phyloP scores from a whole-genome alignment of 805 yeast species.

The Saturnispora ahearnii region DNA sequence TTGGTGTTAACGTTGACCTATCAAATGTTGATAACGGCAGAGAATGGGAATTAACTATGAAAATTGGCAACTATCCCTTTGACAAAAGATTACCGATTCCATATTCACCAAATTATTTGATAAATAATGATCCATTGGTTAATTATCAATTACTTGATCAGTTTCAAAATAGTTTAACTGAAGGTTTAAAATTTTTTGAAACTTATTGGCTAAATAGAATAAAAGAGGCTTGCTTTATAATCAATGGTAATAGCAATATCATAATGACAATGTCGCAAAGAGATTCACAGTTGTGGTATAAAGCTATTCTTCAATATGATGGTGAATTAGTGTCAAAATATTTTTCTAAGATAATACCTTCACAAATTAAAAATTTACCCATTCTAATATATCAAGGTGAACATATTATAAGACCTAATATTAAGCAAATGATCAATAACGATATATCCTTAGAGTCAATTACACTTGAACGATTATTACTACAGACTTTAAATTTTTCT shows the following conservation, averaged over 20 bases:
- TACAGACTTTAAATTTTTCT: background rate
- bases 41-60: constrained; percentile 40
- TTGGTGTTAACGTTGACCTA: constrained; percentile 45
- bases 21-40: constrained; percentile 4
- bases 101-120: constrained; percentile 9
- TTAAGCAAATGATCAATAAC: background rate
- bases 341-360: constrained; percentile 23
- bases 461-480: background rate
- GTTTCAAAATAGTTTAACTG: background rate
- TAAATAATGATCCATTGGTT: background rate
- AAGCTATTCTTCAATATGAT: constrained; percentile 26
- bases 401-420: background rate
- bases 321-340: constrained; percentile 18
- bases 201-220: constrained; percentile 66
- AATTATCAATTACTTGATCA: background rate
- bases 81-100: constrained; percentile 35
- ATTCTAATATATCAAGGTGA: constrained; percentile 31
- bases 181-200: constrained; percentile 24
- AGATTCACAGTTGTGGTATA: constrained; percentile 52
- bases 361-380: constrained; percentile 35
- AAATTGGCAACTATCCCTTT: constrained; percentile 34
- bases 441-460: background rate
- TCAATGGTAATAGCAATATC: constrained; percentile 69
- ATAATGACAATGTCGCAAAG: constrained; percentile 69
- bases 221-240: constrained; percentile 71